phyloP scores from a whole-genome alignment of 2,329 filamentous ascomycete species.

The Fusarium mangiferae region DNA sequence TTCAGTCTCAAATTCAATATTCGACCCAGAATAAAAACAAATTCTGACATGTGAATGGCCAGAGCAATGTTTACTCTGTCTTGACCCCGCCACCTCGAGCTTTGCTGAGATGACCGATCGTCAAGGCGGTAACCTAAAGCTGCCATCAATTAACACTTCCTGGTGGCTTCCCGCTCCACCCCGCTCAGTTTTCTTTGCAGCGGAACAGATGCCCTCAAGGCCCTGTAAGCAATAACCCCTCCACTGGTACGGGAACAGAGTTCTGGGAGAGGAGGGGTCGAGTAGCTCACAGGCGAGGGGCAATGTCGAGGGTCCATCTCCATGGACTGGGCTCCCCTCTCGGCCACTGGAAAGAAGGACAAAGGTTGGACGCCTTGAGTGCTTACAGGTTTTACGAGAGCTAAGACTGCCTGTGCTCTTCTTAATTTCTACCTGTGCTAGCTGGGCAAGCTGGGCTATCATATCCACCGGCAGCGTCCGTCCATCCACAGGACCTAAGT shows the following conservation, averaged over 20 bases:
- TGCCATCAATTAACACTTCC: constrained; percentile 11
- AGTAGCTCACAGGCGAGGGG: constrained; percentile 19
- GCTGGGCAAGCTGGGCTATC: background rate
- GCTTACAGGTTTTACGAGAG: background rate
- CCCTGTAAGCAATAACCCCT: constrained; percentile 34
- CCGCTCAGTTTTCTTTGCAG: constrained; percentile 27
- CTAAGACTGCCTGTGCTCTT: constrained; percentile 12
- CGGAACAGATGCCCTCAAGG: background rate
- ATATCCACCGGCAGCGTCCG: constrained; percentile 37
- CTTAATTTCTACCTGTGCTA: constrained; percentile 2
- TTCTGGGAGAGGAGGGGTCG: constrained; percentile 16
- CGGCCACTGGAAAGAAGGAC: constrained; percentile 1
- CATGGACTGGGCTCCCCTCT: constrained; percentile 5
- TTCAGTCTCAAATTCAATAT: constrained; percentile 10
- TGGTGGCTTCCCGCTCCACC: constrained; percentile 31
- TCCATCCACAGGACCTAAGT: constrained; percentile 21
- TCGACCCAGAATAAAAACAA: constrained; percentile 2
- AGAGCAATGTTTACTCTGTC: constrained; percentile 2
- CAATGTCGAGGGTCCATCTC: constrained; percentile 15
- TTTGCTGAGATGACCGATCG: constrained; percentile 11
- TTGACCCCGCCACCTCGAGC: constrained; percentile 4
- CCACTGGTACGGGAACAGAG: background rate
- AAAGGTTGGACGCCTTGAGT: background rate
- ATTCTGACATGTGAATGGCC: constrained; percentile 18
- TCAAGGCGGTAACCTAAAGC: constrained; percentile 22